phyloP scores from a whole-genome alignment of 768 basidiomycete genomes.

The Suillus luteus region DNA sequence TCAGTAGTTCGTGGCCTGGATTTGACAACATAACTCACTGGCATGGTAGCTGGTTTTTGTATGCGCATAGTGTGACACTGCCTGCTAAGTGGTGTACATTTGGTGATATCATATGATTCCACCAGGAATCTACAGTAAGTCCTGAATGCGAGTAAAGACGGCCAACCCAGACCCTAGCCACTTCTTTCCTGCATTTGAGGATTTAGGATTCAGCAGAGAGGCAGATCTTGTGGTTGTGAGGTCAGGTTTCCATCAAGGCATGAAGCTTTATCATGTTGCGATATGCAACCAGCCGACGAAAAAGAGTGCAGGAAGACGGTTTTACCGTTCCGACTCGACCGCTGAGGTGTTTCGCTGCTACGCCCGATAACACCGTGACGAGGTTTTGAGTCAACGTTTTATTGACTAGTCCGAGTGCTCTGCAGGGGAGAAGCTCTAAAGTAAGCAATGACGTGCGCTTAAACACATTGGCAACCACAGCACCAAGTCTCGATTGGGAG shows the following conservation, averaged over 20 bases:
- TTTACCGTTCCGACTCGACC: conserved; percentile 40
- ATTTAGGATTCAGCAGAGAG: background rate
- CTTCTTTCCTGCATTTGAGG: background rate
- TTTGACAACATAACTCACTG: background rate
- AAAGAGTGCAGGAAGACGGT: conserved; percentile 32
- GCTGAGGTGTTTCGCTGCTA: conserved; percentile 37
- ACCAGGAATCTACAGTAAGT: no score
- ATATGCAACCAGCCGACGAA: conserved; percentile 45
- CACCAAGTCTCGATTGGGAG: no score
- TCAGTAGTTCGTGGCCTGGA: background rate
- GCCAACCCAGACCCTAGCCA: background rate
- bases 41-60: background rate
- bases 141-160: no score
- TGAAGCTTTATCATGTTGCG: conserved; percentile 46
- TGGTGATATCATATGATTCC: no score
- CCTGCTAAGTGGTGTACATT: no score
- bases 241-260: background rate
- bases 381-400: background rate
- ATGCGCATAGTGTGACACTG: background rate
- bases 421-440: background rate
- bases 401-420: background rate
- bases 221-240: background rate
- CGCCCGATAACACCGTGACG: background rate
- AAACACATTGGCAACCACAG: no score
- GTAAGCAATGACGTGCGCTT: no score